Evolutionary conservation across 2,329 filamentous ascomycete species (phyloP).

Genomic region (Nothophaeocryptopus gaeumannii): DNA sequence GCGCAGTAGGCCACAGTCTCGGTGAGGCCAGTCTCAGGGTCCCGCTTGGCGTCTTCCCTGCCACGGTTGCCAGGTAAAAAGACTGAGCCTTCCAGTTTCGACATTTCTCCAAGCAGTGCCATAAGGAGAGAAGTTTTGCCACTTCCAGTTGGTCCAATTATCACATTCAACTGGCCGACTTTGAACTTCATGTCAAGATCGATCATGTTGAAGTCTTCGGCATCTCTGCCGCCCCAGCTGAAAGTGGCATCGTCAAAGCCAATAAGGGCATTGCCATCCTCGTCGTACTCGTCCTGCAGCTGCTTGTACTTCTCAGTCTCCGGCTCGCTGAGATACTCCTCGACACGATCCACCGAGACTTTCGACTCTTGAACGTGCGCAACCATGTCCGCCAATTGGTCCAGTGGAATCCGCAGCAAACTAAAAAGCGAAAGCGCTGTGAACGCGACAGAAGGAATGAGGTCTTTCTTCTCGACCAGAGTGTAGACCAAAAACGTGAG

Average conservation of each 20-base stretch:
- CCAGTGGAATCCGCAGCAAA: constrained; percentile 84
- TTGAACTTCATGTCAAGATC: constrained; percentile 79
- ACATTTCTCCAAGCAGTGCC: constrained; percentile 97
- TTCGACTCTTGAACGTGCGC: constrained; percentile 97
- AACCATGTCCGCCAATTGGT: constrained; percentile 97
- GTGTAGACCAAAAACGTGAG: constrained; percentile 95
- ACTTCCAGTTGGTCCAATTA: constrained; percentile 88
- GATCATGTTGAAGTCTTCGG: constrained; percentile 65
- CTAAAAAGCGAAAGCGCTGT: constrained; percentile 95
- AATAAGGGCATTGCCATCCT: constrained; percentile 71
- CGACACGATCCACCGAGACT: constrained; percentile 93
- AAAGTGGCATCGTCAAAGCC: constrained; percentile 83
- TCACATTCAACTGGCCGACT: constrained; percentile 83
- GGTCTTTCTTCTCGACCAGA: constrained; percentile 78
- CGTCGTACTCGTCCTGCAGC: constrained; percentile 66
- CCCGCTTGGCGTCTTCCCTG: constrained; percentile 76
- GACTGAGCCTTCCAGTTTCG: constrained; percentile 72
- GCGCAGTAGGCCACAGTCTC: constrained; percentile 96
- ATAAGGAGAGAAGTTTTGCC: constrained; percentile 95
- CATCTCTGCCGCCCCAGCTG: constrained; percentile 71
- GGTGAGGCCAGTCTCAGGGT: constrained; percentile 80
- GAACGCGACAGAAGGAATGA: constrained; percentile 91
- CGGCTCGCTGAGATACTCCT: constrained; percentile 87
- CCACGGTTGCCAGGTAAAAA: constrained; percentile 81
- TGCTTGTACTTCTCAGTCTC: constrained; percentile 96